Conservation (phyloP, 1,139 yeast species). For the Candida dubliniensis region DNA sequence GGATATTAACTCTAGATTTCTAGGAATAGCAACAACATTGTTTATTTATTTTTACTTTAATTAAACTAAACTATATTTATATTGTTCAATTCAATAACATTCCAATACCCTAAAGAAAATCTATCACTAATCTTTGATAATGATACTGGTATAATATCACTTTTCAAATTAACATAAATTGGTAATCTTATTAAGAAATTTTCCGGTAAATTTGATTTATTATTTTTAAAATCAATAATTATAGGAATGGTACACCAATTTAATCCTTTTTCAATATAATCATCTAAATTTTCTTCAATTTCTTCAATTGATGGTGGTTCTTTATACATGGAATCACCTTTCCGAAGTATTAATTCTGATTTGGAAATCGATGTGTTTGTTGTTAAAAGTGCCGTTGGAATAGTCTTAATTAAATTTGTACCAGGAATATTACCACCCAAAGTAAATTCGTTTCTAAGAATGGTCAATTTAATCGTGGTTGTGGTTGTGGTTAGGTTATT, state of each 20-base stretch:
- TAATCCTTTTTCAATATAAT: constrained; percentile 25
- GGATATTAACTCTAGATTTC: constrained; percentile 57
- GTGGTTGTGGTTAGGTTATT: constrained; percentile 1
- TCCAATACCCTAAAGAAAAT: constrained; percentile 37
- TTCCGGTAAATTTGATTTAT: background rate
- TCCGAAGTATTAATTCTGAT: constrained; percentile 27
- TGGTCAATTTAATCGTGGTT: constrained; percentile 16
- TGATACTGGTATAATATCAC: constrained; percentile 29
- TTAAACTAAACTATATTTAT: background rate
- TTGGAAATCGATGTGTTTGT: constrained; percentile 29
- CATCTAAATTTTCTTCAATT: constrained; percentile 21
- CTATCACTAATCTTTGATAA: constrained; percentile 19
- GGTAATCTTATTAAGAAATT: constrained; percentile 23
- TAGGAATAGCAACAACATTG: constrained; percentile 16
- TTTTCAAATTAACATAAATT: constrained; percentile 27
- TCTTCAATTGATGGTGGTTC: constrained; percentile 5
- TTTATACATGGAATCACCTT: constrained; percentile 19
- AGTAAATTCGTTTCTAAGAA: constrained; percentile 27
- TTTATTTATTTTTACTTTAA: too few relatives aligned
- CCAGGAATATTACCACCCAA: constrained; percentile 7
- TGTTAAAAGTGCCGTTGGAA: constrained; percentile 38
- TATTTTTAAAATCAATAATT: background rate
- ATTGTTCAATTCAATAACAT: constrained; percentile 23
- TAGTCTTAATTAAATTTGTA: constrained; percentile 11
- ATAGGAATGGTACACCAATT: constrained; percentile 42